A percentile compares a stretch with the other conserved stretches of the same genome.
Evolutionary conservation across 805 yeast genomes (phyloP).

Genomic region (Metschnikowia continentalis): DNA sequence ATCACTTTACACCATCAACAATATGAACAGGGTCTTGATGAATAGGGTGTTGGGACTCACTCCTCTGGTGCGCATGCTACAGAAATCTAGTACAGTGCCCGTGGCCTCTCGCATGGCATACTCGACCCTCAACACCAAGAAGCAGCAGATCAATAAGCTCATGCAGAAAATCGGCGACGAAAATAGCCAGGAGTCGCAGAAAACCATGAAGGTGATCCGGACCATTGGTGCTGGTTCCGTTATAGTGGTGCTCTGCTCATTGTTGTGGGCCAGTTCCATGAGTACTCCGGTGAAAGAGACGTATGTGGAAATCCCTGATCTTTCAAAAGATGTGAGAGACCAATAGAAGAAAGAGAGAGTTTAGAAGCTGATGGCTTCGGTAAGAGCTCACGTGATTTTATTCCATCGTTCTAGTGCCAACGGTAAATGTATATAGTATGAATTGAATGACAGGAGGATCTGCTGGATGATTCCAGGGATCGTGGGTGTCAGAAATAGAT

Average conservation of each 20-base stretch:
- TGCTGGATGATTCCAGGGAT: too few species aligned
- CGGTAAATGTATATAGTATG: too few species aligned
- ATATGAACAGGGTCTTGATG: neutral
- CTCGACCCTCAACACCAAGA: constrained; percentile 11
- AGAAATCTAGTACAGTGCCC: neutral
- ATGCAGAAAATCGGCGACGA: constrained; percentile 34
- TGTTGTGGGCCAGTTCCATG: constrained; percentile 18
- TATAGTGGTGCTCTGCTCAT: constrained; percentile 15
- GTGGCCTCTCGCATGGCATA: neutral
- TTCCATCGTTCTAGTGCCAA: too few species aligned
- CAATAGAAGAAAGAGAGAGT: neutral
- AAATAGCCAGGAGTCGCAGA: constrained; percentile 26
- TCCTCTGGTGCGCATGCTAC: neutral
- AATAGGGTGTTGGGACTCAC: neutral
- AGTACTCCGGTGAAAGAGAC: constrained; percentile 14
- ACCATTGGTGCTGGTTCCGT: constrained; percentile 17
- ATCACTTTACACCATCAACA: too few species aligned
- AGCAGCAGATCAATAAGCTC: constrained; percentile 20
- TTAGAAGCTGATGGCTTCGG: neutral
- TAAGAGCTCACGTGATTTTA: too few species aligned
- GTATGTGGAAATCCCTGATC: constrained; percentile 9
- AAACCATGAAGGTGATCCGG: constrained; percentile 23
- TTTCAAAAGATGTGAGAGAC: constrained; percentile 14
- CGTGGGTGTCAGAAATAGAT: too few species aligned
- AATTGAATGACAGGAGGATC: too few species aligned